phyloP scores from a whole-genome alignment of 2,329 filamentous ascomycete genomes.

The Penicillium capsulatum region DNA sequence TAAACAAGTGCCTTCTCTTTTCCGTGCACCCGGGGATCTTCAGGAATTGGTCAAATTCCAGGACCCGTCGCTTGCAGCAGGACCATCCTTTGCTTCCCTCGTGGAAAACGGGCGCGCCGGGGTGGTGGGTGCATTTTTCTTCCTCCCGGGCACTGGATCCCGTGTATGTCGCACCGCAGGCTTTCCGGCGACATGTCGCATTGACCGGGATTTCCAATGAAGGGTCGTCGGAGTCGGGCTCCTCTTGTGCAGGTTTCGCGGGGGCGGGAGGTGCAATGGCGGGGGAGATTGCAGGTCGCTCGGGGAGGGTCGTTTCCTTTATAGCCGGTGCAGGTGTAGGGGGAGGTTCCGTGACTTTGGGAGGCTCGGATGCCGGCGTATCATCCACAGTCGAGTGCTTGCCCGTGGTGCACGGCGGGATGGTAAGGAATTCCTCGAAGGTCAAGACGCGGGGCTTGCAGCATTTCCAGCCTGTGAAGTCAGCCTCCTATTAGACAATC shows the following conservation, averaged over 20 bases:
- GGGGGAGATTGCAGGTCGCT: conserved; percentile 24
- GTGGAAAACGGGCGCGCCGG: conserved; percentile 88
- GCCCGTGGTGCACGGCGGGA: conserved; percentile 87
- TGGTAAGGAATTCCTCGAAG: conserved; percentile 95
- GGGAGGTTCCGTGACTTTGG: conserved; percentile 33
- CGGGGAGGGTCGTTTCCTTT: conserved; percentile 14
- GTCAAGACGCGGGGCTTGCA: conserved; percentile 95
- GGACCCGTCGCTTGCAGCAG: conserved; percentile 89
- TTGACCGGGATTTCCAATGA: conserved; percentile 67
- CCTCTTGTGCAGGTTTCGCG: conserved; percentile 46
- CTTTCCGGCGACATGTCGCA: conserved; percentile 70
- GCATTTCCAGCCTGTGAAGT: conserved; percentile 82
- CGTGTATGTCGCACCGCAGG: conserved; percentile 64
- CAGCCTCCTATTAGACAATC: background rate
- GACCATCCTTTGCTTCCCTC: conserved; percentile 97
- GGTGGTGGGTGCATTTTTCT: conserved; percentile 83
- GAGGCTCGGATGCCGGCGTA: conserved; percentile 48
- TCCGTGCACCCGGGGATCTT: conserved; percentile 87
- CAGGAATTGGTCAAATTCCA: conserved; percentile 98
- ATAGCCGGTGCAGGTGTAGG: conserved; percentile 22
- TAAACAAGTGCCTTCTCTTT: conserved; percentile 76
- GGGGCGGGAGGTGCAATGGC: conserved; percentile 30
- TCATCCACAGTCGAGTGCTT: conserved; percentile 87
- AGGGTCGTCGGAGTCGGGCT: conserved; percentile 85
- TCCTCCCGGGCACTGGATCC: conserved; percentile 57